These are phyloP conservation scores for Haberlea rhodopensis DNA, from an alignment of 257 asterid genomes.

Conservation along the genomic window DNA sequence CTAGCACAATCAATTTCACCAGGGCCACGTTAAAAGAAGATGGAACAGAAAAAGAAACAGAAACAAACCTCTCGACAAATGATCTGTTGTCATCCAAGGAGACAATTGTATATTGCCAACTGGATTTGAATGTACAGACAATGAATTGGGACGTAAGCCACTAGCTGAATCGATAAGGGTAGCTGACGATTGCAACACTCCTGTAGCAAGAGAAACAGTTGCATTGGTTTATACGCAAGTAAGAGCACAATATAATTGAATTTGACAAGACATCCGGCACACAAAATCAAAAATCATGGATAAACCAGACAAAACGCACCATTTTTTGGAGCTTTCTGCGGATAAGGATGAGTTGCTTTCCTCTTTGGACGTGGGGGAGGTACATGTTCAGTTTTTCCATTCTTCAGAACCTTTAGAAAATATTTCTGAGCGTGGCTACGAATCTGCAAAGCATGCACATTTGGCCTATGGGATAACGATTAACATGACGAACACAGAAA, in stretches of 20 bases:
- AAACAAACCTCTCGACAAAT: constrained; percentile 35
- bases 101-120: constrained; percentile 25
- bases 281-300: background rate
- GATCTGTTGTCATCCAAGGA: constrained; percentile 33
- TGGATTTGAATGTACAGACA: constrained; percentile 32
- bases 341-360: too few relatives aligned
- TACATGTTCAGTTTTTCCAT: too few relatives aligned
- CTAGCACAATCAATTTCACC: background rate
- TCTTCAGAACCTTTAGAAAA: too few relatives aligned
- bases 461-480: background rate
- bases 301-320: background rate
- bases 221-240: constrained; percentile 14
- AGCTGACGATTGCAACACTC: constrained; percentile 30
- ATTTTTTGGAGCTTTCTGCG: too few relatives aligned
- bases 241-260: constrained; percentile 6
- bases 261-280: background rate
- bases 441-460: too few relatives aligned
- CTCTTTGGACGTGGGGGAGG: too few relatives aligned
- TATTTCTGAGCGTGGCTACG: too few relatives aligned
- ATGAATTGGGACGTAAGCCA: constrained; percentile 33
- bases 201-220: constrained; percentile 32
- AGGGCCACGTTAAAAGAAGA: background rate
- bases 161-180: constrained; percentile 28
- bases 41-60: background rate
- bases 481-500: background rate